These are phyloP conservation scores for Gorgonomyces haynaldii DNA, from an alignment of 192 early-diverging fungal species.

Conservation along the genomic window DNA sequence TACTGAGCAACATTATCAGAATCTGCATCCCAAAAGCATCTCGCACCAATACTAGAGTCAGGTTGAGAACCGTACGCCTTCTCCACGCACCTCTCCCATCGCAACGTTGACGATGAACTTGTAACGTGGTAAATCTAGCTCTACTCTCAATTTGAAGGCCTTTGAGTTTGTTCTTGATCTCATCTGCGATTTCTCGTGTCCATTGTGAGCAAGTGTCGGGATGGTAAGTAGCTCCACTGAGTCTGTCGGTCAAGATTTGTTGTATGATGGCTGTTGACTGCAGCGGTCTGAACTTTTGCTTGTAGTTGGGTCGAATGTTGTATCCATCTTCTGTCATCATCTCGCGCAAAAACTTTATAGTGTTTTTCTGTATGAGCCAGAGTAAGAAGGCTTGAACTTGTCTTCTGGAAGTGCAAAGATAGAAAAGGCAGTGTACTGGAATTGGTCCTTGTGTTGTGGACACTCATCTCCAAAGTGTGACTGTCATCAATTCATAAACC, in stretches of 20 bases:
- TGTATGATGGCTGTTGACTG: slow-evolving; percentile 32
- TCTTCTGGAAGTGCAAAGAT: background rate
- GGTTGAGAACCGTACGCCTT: slow-evolving; percentile 36
- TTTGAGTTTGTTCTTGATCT: slow-evolving; percentile 46
- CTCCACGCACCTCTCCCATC: slow-evolving; percentile 49
- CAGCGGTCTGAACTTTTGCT: slow-evolving; percentile 37
- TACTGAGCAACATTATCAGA: slow-evolving; percentile 52
- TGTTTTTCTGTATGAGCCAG: background rate
- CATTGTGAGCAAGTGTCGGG: slow-evolving; percentile 39
- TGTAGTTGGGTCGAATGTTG: slow-evolving; percentile 44
- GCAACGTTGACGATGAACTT: slow-evolving; percentile 49
- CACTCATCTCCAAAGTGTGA: background rate
- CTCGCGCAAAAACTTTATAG: background rate
- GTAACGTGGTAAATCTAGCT: slow-evolving; percentile 39
- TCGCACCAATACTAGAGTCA: slow-evolving; percentile 35
- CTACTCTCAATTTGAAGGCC: slow-evolving; percentile 24
- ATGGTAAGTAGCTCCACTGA: slow-evolving; percentile 32
- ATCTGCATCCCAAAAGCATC: slow-evolving; percentile 54
- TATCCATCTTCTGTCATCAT: slow-evolving; percentile 11
- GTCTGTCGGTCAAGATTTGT: slow-evolving; percentile 29
- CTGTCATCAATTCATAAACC: no score
- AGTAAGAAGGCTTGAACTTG: background rate
- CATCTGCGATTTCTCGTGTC: slow-evolving; percentile 46
- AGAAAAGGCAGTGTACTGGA: background rate
- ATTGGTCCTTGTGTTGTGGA: background rate